Evolutionary conservation across 2,329 filamentous ascomycete genomes (phyloP).

Genomic region (Neonectria hederae): DNA sequence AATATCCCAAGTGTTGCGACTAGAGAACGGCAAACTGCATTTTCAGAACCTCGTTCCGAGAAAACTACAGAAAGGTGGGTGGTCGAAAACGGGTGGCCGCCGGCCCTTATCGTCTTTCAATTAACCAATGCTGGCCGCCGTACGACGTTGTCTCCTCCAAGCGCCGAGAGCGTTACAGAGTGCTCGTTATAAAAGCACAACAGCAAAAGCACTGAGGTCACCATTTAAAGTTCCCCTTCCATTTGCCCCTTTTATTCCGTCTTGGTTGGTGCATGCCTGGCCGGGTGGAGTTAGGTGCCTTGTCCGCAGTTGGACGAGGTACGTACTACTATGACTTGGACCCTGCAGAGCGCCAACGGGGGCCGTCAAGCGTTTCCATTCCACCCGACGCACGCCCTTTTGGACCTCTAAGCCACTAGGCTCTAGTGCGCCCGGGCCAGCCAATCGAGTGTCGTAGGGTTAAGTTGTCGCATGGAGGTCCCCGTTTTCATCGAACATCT

Average conservation of each 20-base stretch:
- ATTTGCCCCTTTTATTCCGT: slow-evolving; percentile 4
- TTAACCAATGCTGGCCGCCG: background rate
- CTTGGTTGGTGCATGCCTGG: background rate
- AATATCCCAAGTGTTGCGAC: background rate
- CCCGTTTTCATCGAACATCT: background rate
- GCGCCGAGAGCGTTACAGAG: background rate
- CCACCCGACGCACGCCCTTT: background rate
- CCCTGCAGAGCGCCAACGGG: background rate
- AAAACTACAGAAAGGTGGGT: background rate
- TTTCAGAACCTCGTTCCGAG: background rate
- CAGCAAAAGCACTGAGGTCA: background rate
- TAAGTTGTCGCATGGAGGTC: background rate
- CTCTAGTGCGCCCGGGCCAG: background rate
- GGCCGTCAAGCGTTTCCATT: background rate
- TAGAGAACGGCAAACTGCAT: background rate
- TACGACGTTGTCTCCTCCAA: background rate
- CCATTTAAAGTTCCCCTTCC: slow-evolving; percentile 2
- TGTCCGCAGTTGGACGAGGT: background rate
- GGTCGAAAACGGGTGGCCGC: background rate
- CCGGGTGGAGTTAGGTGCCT: background rate
- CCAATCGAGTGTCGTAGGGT: background rate
- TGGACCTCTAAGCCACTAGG: background rate
- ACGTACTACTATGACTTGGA: slow-evolving; percentile 1
- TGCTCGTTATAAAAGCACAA: background rate
- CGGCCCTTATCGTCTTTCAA: background rate